These are phyloP conservation scores for Gryganskiella cystojenkinii DNA, from an alignment of 192 early-diverging fungal genomes.

Conservation along the genomic window DNA sequence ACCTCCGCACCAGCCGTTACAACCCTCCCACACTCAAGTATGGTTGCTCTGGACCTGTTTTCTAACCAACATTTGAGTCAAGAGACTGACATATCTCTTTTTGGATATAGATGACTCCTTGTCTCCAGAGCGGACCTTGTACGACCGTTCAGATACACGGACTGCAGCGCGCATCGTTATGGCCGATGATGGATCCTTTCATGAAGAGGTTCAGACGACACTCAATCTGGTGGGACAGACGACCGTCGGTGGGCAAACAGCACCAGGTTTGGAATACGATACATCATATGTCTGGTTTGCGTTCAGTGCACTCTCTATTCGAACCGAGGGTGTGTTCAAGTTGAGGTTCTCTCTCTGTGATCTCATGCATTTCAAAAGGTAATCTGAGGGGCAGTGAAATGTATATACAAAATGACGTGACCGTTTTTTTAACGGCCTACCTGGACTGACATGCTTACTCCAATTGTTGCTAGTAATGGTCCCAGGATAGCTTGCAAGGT, in stretches of 20 bases:
- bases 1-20: no score
- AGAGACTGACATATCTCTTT: no score
- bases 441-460: not conserved
- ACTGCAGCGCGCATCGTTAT: no score
- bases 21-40: no score
- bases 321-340: conserved; percentile 75
- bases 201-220: conserved; percentile 16
- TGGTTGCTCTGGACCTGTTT: no score
- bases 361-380: conserved; percentile 61
- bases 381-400: not conserved
- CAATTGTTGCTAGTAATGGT: conserved; percentile 26
- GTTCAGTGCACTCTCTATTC: conserved; percentile 75
- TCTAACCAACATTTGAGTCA: no score
- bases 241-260: conserved; percentile 26
- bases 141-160: no score
- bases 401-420: conserved; percentile 1
- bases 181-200: no score
- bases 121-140: no score
- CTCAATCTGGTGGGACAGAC: conserved; percentile 41
- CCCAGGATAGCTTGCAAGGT: conserved; percentile 7
- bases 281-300: conserved; percentile 72
- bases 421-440: not conserved
- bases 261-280: conserved; percentile 66
- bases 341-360: conserved; percentile 74
- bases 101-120: no score